Conservation (phyloP, 2,329 filamentous ascomycete species). For the Ceratocystis alfenasii region DNA sequence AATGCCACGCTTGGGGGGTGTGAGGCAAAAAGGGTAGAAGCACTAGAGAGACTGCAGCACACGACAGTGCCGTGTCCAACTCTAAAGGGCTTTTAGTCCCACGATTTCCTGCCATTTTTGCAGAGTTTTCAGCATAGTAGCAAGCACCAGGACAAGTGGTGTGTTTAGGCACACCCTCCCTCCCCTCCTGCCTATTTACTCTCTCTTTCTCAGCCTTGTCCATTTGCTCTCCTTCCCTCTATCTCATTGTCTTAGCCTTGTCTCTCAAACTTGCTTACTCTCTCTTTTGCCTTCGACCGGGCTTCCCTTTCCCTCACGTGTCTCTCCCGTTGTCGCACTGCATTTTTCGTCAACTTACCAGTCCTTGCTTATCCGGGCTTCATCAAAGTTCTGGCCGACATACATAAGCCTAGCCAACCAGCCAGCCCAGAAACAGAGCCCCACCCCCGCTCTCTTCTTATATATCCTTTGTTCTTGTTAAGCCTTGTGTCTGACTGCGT, state of each 20-base stretch:
- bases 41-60: too few relatives aligned
- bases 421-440: neutral
- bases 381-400: neutral
- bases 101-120: too few relatives aligned
- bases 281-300: neutral
- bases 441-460: neutral
- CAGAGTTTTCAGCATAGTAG: too few relatives aligned
- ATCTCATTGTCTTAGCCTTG: neutral
- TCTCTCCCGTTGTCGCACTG: neutral
- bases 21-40: too few relatives aligned
- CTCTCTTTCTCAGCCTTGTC: neutral
- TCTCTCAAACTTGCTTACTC: neutral
- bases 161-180: neutral
- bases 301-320: neutral
- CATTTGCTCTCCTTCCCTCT: neutral
- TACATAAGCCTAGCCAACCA: neutral
- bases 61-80: too few relatives aligned
- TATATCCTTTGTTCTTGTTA: neutral
- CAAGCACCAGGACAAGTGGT: too few relatives aligned
- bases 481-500: neutral
- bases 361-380: neutral
- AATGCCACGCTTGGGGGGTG: too few relatives aligned
- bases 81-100: too few relatives aligned
- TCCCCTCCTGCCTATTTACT: neutral
- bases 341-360: neutral